These are phyloP conservation scores for Saprolegnia diclina DNA, from an alignment of 352 stramenopile genomes.

Conservation along the genomic window DNA sequence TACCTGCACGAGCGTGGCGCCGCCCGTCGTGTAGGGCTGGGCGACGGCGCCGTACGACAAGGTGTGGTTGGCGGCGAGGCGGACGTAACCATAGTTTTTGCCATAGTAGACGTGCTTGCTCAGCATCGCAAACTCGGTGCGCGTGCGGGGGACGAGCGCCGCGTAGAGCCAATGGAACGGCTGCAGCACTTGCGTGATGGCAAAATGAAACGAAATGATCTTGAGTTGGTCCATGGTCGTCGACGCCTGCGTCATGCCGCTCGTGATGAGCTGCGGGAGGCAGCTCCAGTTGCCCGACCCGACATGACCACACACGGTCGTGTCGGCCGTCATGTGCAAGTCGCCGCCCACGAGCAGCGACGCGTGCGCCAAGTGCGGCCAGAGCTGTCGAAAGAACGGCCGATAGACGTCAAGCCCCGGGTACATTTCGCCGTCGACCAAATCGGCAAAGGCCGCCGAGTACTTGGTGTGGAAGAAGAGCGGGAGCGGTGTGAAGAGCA, in stretches of 20 bases:
- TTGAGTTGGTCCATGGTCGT: slow-evolving; percentile 51
- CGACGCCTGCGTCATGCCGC: slow-evolving; percentile 50
- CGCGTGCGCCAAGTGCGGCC: slow-evolving; percentile 25
- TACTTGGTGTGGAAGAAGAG: slow-evolving; percentile 64
- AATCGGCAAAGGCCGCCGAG: slow-evolving; percentile 42
- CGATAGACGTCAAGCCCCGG: slow-evolving; percentile 46
- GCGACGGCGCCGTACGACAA: neutral
- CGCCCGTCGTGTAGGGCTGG: neutral
- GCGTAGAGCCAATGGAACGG: slow-evolving; percentile 19
- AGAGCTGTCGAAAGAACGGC: slow-evolving; percentile 35
- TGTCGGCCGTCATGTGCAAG: slow-evolving; percentile 52
- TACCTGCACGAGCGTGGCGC: slow-evolving; percentile 3
- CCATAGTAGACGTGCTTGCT: slow-evolving; percentile 46
- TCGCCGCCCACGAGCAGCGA: slow-evolving; percentile 54
- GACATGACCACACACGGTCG: slow-evolving; percentile 36
- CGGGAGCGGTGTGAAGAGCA: slow-evolving; percentile 50
- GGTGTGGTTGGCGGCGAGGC: neutral
- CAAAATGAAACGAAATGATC: slow-evolving; percentile 49
- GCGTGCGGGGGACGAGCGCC: neutral
- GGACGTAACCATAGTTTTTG: slow-evolving; percentile 54
- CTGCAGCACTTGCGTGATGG: slow-evolving; percentile 39
- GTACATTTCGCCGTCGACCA: slow-evolving; percentile 59
- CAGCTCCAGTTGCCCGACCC: slow-evolving; percentile 27
- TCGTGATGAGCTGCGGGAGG: slow-evolving; percentile 62
- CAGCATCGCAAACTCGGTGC: slow-evolving; percentile 35